Evolutionary conservation across 1,284 basidiomycete genomes (phyloP).

Genomic region (Rhodotorula sp.): DNA sequence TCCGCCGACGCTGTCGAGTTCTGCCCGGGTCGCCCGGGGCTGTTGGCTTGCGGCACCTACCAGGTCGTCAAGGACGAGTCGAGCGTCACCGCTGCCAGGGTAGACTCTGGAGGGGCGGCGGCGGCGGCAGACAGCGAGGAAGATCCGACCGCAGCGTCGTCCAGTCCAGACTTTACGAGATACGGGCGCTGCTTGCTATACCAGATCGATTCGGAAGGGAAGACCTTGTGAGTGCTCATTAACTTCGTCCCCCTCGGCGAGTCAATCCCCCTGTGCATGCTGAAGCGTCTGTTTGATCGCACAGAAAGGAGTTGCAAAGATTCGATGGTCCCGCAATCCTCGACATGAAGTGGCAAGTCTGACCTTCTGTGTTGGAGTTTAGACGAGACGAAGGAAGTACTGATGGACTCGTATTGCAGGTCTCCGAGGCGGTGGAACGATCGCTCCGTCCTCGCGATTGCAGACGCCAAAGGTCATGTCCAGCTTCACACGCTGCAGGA

Average conservation of each 20-base stretch:
- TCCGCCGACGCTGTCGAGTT: slow-evolving; percentile 91
- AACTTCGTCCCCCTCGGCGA: not conserved
- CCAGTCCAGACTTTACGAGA: slow-evolving; percentile 54
- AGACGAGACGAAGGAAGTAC: not conserved
- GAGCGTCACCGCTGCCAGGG: not conserved
- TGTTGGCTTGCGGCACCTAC: slow-evolving; percentile 89
- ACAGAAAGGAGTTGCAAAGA: slow-evolving; percentile 65
- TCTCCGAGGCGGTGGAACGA: slow-evolving; percentile 26
- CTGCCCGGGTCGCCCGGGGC: slow-evolving; percentile 66
- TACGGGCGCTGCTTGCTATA: slow-evolving; percentile 69
- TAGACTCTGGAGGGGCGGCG: slow-evolving; percentile 48
- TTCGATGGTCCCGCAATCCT: slow-evolving; percentile 75
- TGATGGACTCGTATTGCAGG: not conserved
- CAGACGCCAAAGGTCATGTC: slow-evolving; percentile 78
- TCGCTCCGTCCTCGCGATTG: slow-evolving; percentile 59
- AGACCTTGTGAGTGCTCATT: slow-evolving; percentile 44
- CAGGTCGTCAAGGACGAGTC: slow-evolving; percentile 50
- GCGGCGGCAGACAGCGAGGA: slow-evolving; percentile 41
- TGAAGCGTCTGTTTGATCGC: not conserved
- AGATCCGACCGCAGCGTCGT: slow-evolving; percentile 41
- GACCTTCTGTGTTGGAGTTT: not conserved
- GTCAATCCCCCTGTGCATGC: not conserved
- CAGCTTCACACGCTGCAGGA: slow-evolving; percentile 61
- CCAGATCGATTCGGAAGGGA: slow-evolving; percentile 51
- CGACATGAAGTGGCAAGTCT: slow-evolving; percentile 84